These are phyloP conservation scores for Pseudogymnoascus sp. DNA, from an alignment of 2,329 filamentous ascomycete species.

Conservation along the genomic window DNA sequence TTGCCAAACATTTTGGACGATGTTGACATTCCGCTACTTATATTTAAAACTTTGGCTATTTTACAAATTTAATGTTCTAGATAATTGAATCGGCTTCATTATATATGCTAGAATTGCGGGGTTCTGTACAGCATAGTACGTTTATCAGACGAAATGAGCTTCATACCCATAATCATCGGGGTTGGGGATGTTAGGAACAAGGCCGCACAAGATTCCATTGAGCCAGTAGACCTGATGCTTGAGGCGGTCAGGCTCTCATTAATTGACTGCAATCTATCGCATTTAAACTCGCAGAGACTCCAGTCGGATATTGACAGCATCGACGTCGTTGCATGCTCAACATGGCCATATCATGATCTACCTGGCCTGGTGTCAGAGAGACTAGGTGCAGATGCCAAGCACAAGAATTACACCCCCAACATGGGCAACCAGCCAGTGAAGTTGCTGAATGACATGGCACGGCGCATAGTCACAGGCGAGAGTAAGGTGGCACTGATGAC, in stretches of 20 bases:
- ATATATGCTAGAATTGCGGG: neutral
- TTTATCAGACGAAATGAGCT: neutral
- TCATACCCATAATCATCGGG: conserved; percentile 49
- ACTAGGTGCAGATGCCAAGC: conserved; percentile 39
- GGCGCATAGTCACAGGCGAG: conserved; percentile 44
- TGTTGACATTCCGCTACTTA: neutral
- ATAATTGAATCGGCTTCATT: neutral
- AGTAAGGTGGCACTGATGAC: conserved; percentile 49
- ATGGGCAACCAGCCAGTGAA: conserved; percentile 56
- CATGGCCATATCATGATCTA: conserved; percentile 55
- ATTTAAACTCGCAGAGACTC: conserved; percentile 27
- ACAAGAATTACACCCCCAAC: conserved; percentile 46
- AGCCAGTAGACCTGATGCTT: conserved; percentile 51
- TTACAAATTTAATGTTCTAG: neutral
- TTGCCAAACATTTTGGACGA: neutral
- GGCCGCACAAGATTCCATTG: conserved; percentile 42
- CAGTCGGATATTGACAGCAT: conserved; percentile 47
- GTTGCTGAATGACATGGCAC: conserved; percentile 53
- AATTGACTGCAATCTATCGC: conserved; percentile 36
- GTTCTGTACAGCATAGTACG: neutral
- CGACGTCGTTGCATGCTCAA: conserved; percentile 54
- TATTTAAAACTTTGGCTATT: neutral
- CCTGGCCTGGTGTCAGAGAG: conserved; percentile 43
- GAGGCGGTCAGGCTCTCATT: conserved; percentile 45
- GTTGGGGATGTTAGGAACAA: conserved; percentile 54